A percentile compares a stretch with the other conserved stretches of the same genome.
These are phyloP conservation scores for Trichophyton benhamiae DNA, from an alignment of 2,329 filamentous ascomycete genomes.

Conservation along the genomic window DNA sequence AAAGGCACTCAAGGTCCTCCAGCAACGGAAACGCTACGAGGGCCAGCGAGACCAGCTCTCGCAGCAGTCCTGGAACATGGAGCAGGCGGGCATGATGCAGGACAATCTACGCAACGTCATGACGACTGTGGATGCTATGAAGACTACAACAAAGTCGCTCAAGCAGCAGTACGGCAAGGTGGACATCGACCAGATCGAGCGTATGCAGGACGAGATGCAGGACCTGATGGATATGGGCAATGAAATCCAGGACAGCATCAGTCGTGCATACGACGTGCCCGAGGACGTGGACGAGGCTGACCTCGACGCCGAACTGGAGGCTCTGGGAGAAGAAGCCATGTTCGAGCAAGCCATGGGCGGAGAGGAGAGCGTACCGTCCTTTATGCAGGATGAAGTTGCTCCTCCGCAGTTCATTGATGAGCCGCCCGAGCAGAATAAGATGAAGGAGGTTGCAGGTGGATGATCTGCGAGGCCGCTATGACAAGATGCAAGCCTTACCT, in stretches of 20 bases:
- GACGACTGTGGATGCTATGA: slow-evolving; percentile 96
- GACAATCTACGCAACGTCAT: slow-evolving; percentile 97
- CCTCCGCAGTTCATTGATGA: slow-evolving; percentile 87
- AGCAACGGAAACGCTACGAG: slow-evolving; percentile 90
- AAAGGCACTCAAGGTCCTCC: slow-evolving; percentile 86
- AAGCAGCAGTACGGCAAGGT: slow-evolving; percentile 94
- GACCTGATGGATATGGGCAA: slow-evolving; percentile 96
- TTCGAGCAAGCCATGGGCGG: slow-evolving; percentile 56
- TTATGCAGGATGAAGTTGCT: slow-evolving; percentile 75
- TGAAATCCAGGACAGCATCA: slow-evolving; percentile 92
- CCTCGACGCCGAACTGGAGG: slow-evolving; percentile 90
- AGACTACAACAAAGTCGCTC: slow-evolving; percentile 87
- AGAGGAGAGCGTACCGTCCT: slow-evolving; percentile 60
- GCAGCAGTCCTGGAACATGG: slow-evolving; percentile 97
- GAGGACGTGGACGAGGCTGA: slow-evolving; percentile 96
- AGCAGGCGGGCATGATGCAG: slow-evolving; percentile 95
- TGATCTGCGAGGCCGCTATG: slow-evolving; percentile 6
- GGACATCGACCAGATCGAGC: slow-evolving; percentile 93
- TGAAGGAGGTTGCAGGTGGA: slow-evolving; percentile 63
- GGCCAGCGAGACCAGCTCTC: slow-evolving; percentile 85
- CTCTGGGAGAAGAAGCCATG: slow-evolving; percentile 86
- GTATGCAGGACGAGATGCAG: slow-evolving; percentile 97
- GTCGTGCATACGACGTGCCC: slow-evolving; percentile 81
- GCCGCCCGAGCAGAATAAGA: slow-evolving; percentile 61
- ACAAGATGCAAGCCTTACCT: no score